A percentile compares a stretch with the other conserved stretches of the same genome.
These are phyloP conservation scores for Plasmopara halstedii DNA, from an alignment of 352 stramenopile species.

Conservation along the genomic window DNA sequence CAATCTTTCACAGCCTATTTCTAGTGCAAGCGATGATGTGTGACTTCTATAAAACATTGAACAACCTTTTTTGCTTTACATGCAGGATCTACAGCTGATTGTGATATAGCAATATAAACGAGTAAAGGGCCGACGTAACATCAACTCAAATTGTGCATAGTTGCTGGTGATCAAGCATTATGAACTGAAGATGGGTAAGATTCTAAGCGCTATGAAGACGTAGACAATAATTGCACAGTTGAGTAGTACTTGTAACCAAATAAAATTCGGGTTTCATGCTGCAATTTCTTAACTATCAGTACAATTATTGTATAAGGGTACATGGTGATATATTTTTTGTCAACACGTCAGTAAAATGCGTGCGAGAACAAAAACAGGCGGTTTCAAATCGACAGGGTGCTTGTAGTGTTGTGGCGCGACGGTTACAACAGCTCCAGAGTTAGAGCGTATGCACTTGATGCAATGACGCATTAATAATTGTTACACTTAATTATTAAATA, in stretches of 20 bases:
- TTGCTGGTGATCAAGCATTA: too few species aligned
- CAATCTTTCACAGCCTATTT: not conserved
- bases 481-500: not conserved
- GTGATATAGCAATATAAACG: too few species aligned
- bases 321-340: not conserved
- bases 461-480: not conserved
- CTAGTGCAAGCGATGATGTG: conserved; percentile 3
- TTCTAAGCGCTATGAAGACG: too few species aligned
- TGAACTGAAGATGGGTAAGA: too few species aligned
- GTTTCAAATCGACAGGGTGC: not conserved
- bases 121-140: too few species aligned
- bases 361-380: not conserved
- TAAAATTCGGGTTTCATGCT: not conserved
- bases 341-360: not conserved
- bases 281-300: not conserved
- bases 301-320: not conserved
- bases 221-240: too few species aligned
- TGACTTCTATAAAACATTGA: too few species aligned
- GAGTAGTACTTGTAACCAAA: not conserved
- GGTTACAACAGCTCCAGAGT: not conserved
- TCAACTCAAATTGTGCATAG: too few species aligned
- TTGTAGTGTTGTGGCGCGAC: not conserved
- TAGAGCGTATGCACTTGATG: not conserved
- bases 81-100: too few species aligned
- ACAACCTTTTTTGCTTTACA: not conserved